Base-by-base conservation (phyloP, 441 rosid species). In the Iberis amara region DNA sequence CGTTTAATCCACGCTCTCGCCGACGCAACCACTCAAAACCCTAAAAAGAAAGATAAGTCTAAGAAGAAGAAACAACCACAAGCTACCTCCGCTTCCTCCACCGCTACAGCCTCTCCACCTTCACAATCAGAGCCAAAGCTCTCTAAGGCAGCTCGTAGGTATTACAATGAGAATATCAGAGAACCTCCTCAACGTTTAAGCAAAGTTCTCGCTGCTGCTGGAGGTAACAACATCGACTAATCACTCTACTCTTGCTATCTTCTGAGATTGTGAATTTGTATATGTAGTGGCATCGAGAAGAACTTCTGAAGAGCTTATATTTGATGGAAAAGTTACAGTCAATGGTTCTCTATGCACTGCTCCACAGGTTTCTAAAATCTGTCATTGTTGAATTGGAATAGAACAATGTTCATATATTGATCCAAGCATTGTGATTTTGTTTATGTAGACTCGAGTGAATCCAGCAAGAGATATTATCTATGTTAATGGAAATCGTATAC, bases 201-300 rank as follows among this genome's bases (percentile, higher is more conserved):
- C 69, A 91, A 91, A 64, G 89, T 91, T 58, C 89, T 91, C 11
- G 95, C 94, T 31, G 84, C 96, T 54, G 82, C 95, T 47, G 96
- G 98, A 79, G 98, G 96, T 90, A 76, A 38, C 18, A 37, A 1
- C 32, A 15, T 30, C 5, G 1, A 51, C 35, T 6, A 12, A 28
- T 9, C 14, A 2, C 11, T 36, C 23, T 35, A 21, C 3, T 50
- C 7, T 26, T 6, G 4, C 30, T 26, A 4, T 26, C 30, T 26
- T 28, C 32, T 28, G 2, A 28, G 6, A 28, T 4, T 28, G 6
- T 1, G 8, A 42, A 9, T 27, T 48, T 43, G 2, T 35, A 11
- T 4, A 48, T 26, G 44, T 4, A 85, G 98, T 83, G 78, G 94
- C 95, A 33, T 91, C 95, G 0, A 85, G 98, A 64, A 73, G 96